Conservation (phyloP, 1,139 yeast genomes). For the Yamadazyma atlantica region DNA sequence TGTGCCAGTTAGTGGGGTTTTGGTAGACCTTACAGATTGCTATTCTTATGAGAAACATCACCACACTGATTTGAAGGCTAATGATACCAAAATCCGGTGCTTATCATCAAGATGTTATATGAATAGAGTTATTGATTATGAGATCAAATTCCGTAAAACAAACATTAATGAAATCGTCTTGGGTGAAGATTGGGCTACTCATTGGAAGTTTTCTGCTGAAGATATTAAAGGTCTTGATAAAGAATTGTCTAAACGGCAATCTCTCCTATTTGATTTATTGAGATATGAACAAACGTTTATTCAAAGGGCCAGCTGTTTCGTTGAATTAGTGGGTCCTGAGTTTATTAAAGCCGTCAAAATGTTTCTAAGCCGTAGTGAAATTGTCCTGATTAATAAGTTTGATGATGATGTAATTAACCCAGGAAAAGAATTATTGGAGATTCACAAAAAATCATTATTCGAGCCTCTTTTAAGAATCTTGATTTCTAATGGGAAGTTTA, state of each 20-base stretch:
- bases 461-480: slow-evolving; percentile 48
- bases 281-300: slow-evolving; percentile 75
- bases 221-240: slow-evolving; percentile 57
- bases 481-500: slow-evolving; percentile 62
- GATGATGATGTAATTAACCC: slow-evolving; percentile 61
- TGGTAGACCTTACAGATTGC: slow-evolving; percentile 38
- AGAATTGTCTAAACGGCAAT: slow-evolving; percentile 63
- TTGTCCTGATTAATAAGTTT: slow-evolving; percentile 45
- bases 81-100: slow-evolving; percentile 25
- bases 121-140: slow-evolving; percentile 39
- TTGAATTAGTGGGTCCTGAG: slow-evolving; percentile 48
- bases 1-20: slow-evolving; percentile 33
- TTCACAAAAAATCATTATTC: slow-evolving; percentile 57
- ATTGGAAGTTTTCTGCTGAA: slow-evolving; percentile 65
- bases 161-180: slow-evolving; percentile 38
- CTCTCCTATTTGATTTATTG: slow-evolving; percentile 74
- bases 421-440: slow-evolving; percentile 58
- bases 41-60: slow-evolving; percentile 34
- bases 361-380: slow-evolving; percentile 33
- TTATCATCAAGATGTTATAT: slow-evolving; percentile 40
- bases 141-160: slow-evolving; percentile 30
- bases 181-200: slow-evolving; percentile 70
- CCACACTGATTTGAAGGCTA: slow-evolving; percentile 9
- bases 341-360: slow-evolving; percentile 49
- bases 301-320: slow-evolving; percentile 64